phyloP scores from a whole-genome alignment of 139 green algal species.

The Closterium sp. region DNA sequence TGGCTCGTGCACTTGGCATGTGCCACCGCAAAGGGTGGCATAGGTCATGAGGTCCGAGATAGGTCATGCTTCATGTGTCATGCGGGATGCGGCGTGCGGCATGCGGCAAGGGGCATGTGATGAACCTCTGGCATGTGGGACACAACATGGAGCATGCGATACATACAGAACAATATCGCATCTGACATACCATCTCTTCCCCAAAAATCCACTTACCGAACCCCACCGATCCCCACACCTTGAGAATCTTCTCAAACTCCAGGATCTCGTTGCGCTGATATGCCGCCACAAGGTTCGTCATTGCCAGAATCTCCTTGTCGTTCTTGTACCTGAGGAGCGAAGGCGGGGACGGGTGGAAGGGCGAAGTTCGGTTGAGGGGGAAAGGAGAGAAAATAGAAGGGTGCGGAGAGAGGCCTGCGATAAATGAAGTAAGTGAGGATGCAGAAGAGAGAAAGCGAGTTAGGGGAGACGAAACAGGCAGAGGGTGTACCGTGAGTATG shows the following conservation, averaged over 20 bases:
- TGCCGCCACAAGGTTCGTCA: slow-evolving; percentile 92
- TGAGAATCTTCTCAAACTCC: slow-evolving; percentile 91
- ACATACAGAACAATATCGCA: not conserved
- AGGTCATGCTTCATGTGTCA: no score
- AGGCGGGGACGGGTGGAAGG: not conserved
- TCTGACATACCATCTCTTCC: not conserved
- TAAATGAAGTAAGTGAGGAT: no score
- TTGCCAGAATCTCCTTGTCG: slow-evolving; percentile 84
- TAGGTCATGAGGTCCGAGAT: no score
- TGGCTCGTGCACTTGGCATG: not conserved
- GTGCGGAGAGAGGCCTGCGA: slow-evolving; percentile 2
- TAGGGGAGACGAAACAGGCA: no score
- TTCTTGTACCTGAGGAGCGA: slow-evolving; percentile 71
- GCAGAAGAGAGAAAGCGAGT: no score
- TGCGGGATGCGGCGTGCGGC: no score
- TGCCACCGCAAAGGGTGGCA: no score
- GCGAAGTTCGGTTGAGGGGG: not conserved
- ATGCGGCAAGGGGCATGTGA: no score
- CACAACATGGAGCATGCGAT: not conserved
- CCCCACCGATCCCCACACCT: slow-evolving; percentile 21
- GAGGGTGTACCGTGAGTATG: no score
- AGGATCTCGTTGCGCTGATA: slow-evolving; percentile 92
- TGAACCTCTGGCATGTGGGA: not conserved
- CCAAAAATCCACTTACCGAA: no score
- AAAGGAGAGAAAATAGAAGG: not conserved